Percentiles rank a stretch among this genome's conserved stretches.
Conservation (phyloP, 2,329 filamentous ascomycete species). For the Seiridium unicorne region DNA sequence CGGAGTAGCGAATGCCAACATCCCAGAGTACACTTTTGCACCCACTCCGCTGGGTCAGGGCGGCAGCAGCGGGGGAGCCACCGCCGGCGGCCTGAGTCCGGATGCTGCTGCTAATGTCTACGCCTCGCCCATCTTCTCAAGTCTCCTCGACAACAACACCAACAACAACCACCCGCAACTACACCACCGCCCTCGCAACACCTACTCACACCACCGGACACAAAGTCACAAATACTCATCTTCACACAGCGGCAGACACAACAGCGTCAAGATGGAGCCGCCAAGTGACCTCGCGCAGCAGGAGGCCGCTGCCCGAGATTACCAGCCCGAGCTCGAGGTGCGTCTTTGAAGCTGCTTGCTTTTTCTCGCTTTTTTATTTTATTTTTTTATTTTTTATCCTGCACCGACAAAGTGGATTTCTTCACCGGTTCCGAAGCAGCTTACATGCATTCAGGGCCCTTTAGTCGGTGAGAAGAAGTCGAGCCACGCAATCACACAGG, state of each 20-base stretch:
- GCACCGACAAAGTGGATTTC: neutral
- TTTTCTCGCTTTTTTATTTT: neutral
- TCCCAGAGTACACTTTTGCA: slow-evolving; percentile 26
- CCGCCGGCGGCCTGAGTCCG: neutral
- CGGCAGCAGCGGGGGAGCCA: slow-evolving; percentile 18
- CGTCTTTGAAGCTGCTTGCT: slow-evolving; percentile 3
- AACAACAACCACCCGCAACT: slow-evolving; percentile 11
- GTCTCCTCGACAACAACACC: slow-evolving; percentile 8
- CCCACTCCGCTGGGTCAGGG: slow-evolving; percentile 26
- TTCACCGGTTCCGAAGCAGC: slow-evolving; percentile 13
- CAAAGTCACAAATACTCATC: slow-evolving; percentile 12
- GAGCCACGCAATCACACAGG: slow-evolving; percentile 73
- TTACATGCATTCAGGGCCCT: slow-evolving; percentile 62
- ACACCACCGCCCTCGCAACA: slow-evolving; percentile 7
- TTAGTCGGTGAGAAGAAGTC: slow-evolving; percentile 76
- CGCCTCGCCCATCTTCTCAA: slow-evolving; percentile 21
- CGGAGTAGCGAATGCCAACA: slow-evolving; percentile 30
- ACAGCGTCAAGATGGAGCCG: slow-evolving; percentile 36
- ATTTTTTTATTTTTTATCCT: neutral
- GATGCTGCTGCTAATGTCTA: slow-evolving; percentile 15
- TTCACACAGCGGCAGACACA: slow-evolving; percentile 6
- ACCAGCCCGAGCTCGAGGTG: slow-evolving; percentile 57
- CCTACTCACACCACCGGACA: slow-evolving; percentile 13
- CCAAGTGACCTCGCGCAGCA: slow-evolving; percentile 53
- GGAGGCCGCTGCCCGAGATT: slow-evolving; percentile 59